These are phyloP conservation scores for Pneumocystis oryctolagi DNA, from an alignment of 1,139 yeast species.

Conservation along the genomic window DNA sequence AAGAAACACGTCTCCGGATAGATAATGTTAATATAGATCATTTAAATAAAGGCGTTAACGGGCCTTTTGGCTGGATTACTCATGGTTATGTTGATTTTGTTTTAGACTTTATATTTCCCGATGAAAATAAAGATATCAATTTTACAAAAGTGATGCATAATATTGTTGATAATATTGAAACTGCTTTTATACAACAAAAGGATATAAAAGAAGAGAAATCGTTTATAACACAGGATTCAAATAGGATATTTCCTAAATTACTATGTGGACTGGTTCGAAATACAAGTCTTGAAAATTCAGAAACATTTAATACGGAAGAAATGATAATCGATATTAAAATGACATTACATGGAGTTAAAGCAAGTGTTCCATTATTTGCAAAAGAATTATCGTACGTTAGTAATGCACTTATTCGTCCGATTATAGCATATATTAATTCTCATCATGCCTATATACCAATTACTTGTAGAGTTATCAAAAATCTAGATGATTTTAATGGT, in stretches of 20 bases:
- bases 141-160: conserved; percentile 27
- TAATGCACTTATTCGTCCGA: conserved; percentile 82
- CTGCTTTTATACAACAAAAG: conserved; percentile 10
- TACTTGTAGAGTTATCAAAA: conserved; percentile 68
- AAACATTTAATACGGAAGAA: conserved; percentile 14
- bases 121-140: conserved; percentile 35
- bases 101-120: conserved; percentile 76
- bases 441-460: conserved; percentile 80
- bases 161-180: conserved; percentile 29
- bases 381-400: conserved; percentile 75
- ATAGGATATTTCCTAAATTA: neutral
- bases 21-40: conserved; percentile 81
- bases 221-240: neutral
- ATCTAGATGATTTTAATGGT: conserved; percentile 72
- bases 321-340: conserved; percentile 64
- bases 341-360: conserved; percentile 69
- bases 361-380: conserved; percentile 73
- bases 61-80: conserved; percentile 95
- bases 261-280: conserved; percentile 2
- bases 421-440: conserved; percentile 87
- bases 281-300: neutral
- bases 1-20: conserved; percentile 64
- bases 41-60: conserved; percentile 72
- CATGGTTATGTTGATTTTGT: conserved; percentile 82
- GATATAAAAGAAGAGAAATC: neutral